Evolutionary conservation across 208 protist genomes (phyloP), one percentile per base, ranked within the genome.

Genomic region (Wallacemonas rigidus): DNA sequence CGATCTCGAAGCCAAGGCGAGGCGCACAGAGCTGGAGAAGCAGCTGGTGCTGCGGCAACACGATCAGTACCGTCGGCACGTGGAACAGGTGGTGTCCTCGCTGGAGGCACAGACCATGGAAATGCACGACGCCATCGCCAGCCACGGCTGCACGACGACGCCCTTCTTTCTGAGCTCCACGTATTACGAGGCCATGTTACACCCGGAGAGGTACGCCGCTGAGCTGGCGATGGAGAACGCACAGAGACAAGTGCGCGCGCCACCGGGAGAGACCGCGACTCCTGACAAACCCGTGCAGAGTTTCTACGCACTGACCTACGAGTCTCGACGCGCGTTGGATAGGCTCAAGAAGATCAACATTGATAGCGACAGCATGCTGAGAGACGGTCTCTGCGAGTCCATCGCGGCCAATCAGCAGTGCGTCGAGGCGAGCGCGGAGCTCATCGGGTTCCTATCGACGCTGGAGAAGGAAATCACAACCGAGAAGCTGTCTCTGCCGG

Each of bases 1-100:
- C 40, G 88, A 93, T 58, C 68, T 93, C 8, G 86, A 95, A 55
- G 72, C 72, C 15, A 70, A 83, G 44, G 58, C 92, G 35, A 61
- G 70, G 12, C 76, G 73, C 12, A 51, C 84, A 36, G 61, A 86
- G 61, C 80, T 91, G 38, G 88, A 94, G 48, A 89, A 84, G 63
- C 54, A 76, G 11, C 91, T 85, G 44, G 75, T 95, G 9, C 77
- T 93, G 67, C 39, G 81, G 39, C 91, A 93, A 75, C 91, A 95
- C 77, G 82, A 80, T n/a, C 57, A 84, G 73, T 95, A 95, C 75
- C 85, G 81, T 2, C 74, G 74, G 64, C 86, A 94, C 63, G 88
- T 92, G 39, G 76, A 94, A 69, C 44, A 54, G 43, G 72, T 85
- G 11, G 70, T 83, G 11, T 50, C 76, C n/a, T 53, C 72, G 44